Conservation (phyloP, 345 rosid genomes). For the Lumnitzera racemosa region DNA sequence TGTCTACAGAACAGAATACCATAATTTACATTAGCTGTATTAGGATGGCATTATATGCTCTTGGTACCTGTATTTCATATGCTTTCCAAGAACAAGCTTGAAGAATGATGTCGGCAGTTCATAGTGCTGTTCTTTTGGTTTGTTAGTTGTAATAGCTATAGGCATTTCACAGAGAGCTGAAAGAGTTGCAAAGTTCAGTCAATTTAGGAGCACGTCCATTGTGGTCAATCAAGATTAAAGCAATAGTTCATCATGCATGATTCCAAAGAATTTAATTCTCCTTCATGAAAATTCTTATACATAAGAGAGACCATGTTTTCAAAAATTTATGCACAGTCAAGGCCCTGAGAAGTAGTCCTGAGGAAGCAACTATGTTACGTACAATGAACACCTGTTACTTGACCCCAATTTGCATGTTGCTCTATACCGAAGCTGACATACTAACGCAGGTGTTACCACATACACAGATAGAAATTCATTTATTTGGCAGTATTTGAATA, state of each 20-base stretch:
- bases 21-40: background rate
- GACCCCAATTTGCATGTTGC: too few species aligned
- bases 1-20: background rate
- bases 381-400: too few species aligned
- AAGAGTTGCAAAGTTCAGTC: background rate
- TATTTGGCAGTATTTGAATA: too few species aligned
- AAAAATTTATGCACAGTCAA: too few species aligned
- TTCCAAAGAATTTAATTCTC: background rate
- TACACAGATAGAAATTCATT: too few species aligned
- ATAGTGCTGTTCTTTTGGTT: conserved; percentile 68
- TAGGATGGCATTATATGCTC: background rate
- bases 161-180: conserved; percentile 74
- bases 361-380: too few species aligned
- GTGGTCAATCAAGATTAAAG: too few species aligned
- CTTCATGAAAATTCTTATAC: background rate
- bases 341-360: too few species aligned
- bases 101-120: conserved; percentile 86
- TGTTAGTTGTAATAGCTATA: conserved; percentile 58
- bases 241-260: background rate
- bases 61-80: conserved; percentile 62
- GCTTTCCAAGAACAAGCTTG: conserved; percentile 67
- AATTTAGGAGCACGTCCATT: background rate
- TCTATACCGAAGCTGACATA: too few species aligned
- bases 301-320: too few species aligned
- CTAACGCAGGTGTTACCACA: too few species aligned